Base-by-base conservation (phyloP, 2,329 filamentous ascomycete genomes). In the Berkeleyomyces basicola region DNA sequence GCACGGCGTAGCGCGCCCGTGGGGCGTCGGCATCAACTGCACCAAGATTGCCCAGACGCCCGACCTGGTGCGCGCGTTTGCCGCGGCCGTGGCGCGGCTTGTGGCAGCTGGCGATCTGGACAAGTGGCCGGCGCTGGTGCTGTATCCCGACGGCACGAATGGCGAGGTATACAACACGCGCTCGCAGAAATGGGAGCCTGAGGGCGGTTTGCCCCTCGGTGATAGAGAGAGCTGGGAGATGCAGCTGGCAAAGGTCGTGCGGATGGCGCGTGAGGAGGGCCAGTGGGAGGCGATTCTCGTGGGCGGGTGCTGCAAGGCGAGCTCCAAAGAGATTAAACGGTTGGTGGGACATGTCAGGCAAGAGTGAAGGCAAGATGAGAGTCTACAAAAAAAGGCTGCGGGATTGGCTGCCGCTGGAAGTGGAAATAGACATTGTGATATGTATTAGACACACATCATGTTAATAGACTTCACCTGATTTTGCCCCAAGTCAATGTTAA, bases 61-160 rank as follows among this genome's bases (percentile, higher is more conserved):
- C 1, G 68, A 72, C 0, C 71, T 86, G 14, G 71, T 88, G 16
- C 72, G 70, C 16, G 74, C 78, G 58, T 85, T 81, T 59, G 81
- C 85, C 67, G 74, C 72, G 3, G 76, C 74, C 7, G 69, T 83
- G 14, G 64, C 65, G 7, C 66, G 64, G n/a, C 61, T 81, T 66
- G 63, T 76, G 1, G 60, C 68, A 3, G 66, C 70, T 3, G 72
- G 74, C 0, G 67, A 71, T 11, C 61, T 76, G 1, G 23, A 65
- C 0, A 49, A 39, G 11, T 78, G 76, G 73, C 83, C 83, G 0
- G 76, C 74, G 23, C 70, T 87, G 61, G 79, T 87, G 3, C 67
- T 87, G 16, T 87, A 87, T 69, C 85, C 85, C 0, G 85, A 88
- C 69, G 84, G 84, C 0, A 86, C 85, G 1, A 83, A 82, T 57